Base-by-base conservation (phyloP, 805 yeast genomes). In the Candida hispaniensis region DNA sequence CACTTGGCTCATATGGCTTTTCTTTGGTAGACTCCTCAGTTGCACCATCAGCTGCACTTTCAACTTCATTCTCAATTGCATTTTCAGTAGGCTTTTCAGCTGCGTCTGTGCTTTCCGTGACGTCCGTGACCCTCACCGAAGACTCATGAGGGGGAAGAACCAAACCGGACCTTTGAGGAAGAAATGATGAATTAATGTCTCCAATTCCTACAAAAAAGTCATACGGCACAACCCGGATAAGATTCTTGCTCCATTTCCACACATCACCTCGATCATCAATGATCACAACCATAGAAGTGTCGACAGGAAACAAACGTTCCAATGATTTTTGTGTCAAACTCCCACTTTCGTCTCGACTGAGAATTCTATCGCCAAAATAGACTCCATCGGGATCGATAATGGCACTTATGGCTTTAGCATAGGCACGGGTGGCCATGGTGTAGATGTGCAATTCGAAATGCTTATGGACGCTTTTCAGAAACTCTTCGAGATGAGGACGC, bases 261-360 rank as follows among this genome's bases (percentile, higher is more conserved):
- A 91, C 98, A 55, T 91, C 98, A 3, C 96, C 98, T 53, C 98
- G 70, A 55, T 91, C 98, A 56, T 91, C 98, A 41, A 91, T 91
- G 28, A 91, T 77, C 2, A 81, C 91, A 18, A 91, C 98, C 94
- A 91, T 79, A 11, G 93, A 78, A 14, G 93, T 93, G 46, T 88
- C 94, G 2, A 88, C 93, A 0, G 98, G 98, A 49, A 91, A 91
- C 38, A 91, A 63, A 43, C 97, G 64, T 49, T 79, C 77, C 41
- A 91, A 62, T 21, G 88, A 81, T 52, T 91, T 91, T 46, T 81
- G 94, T 2, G 94, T 78, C 43, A 88, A 58, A 5, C 85, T 79
- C 0, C 97, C 97, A 55, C 93, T 81, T 51, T 91, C 97, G 54
- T 91, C 97, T 51, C 98, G 64, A 30, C 94, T 78, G 27, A 91